Conservation (phyloP, 345 rosid genomes). For the Eucalyptus curtisii region DNA sequence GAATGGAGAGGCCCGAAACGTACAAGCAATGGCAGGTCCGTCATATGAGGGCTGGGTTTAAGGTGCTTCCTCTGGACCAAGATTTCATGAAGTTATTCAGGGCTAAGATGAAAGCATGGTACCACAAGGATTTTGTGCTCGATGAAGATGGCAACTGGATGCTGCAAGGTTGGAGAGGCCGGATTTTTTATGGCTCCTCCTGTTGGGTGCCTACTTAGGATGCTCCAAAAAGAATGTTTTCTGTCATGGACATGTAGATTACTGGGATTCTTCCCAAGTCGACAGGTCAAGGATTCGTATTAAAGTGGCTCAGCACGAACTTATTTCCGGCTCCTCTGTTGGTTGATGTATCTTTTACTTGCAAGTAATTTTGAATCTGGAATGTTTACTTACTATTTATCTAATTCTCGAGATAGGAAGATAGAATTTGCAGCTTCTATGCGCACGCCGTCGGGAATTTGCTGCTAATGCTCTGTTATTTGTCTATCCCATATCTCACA, state of each 20-base stretch:
- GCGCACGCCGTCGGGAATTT: too few species aligned
- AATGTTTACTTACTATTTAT: not conserved
- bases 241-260: not conserved
- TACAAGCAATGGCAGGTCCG: slow-evolving; percentile 23
- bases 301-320: too few species aligned
- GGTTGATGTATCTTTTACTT: not conserved
- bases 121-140: slow-evolving; percentile 17
- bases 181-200: slow-evolving; percentile 1
- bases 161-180: slow-evolving; percentile 24
- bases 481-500: not conserved
- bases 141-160: slow-evolving; percentile 14
- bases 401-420: not conserved
- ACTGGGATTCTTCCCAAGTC: not conserved
- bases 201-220: slow-evolving; percentile 8
- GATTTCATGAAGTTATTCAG: not conserved
- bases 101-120: not conserved
- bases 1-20: not conserved
- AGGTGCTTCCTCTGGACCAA: slow-evolving; percentile 5
- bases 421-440: too few species aligned
- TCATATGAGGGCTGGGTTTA: slow-evolving; percentile 12
- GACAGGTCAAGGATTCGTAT: not conserved
- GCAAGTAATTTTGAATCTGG: not conserved
- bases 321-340: not conserved
- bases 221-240: not conserved
- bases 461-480: not conserved